A percentile compares a stretch with the other conserved stretches of the same genome.
These are phyloP conservation scores for Asparagopsis taxiformis DNA, from an alignment of 31 red algal species.

Conservation along the genomic window DNA sequence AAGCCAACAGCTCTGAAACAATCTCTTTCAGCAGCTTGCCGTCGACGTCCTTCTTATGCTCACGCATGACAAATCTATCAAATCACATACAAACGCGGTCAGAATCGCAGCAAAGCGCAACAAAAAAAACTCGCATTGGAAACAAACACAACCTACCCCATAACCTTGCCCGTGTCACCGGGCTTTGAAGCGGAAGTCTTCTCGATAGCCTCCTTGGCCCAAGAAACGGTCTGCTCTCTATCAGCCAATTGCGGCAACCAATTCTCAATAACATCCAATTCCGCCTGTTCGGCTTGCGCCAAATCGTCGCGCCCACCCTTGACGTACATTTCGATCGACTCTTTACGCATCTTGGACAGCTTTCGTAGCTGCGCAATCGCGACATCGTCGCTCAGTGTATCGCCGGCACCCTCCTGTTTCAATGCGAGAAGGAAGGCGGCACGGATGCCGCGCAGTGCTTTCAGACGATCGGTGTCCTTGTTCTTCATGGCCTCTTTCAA, in stretches of 20 bases:
- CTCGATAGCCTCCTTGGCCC: slow-evolving; percentile 74
- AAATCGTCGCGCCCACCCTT: slow-evolving; percentile 70
- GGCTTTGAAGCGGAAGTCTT: slow-evolving; percentile 39
- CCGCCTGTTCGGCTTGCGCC: slow-evolving; percentile 61
- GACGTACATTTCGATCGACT: slow-evolving; percentile 79
- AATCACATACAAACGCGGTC: background rate
- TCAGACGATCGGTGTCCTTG: slow-evolving; percentile 39
- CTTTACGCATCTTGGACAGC: slow-evolving; percentile 74
- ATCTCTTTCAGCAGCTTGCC: slow-evolving; percentile 51
- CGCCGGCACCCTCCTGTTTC: slow-evolving; percentile 58
- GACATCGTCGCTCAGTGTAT: slow-evolving; percentile 51
- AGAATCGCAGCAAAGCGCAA: background rate
- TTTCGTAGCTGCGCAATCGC: slow-evolving; percentile 68
- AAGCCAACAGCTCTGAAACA: slow-evolving; percentile 55
- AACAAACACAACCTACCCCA: slow-evolving; percentile 49
- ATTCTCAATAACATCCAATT: slow-evolving; percentile 76
- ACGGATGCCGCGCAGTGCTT: slow-evolving; percentile 68
- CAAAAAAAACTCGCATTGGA: background rate
- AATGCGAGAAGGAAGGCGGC: slow-evolving; percentile 66
- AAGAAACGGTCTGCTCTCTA: slow-evolving; percentile 45
- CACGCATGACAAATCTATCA: slow-evolving; percentile 59
- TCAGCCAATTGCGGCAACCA: slow-evolving; percentile 74
- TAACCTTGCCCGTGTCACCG: slow-evolving; percentile 78
- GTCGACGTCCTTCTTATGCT: slow-evolving; percentile 60
- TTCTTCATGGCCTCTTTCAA: slow-evolving; percentile 81